Evolutionary conservation across 345 rosid genomes (phyloP).

Genomic region (Physaria fendleri): DNA sequence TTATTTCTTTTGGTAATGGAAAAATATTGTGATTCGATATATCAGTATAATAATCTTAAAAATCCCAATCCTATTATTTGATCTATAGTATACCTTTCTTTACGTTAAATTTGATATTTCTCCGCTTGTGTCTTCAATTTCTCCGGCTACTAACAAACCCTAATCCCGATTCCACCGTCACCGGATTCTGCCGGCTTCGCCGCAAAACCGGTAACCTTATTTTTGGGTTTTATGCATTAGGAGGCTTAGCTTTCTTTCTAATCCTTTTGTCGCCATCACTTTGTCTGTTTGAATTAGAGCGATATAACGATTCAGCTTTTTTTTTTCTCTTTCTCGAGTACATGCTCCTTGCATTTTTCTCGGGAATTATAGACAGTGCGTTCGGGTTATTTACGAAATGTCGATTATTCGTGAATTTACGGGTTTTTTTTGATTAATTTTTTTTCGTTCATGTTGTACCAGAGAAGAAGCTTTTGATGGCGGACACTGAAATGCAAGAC

Average conservation of each 20-base stretch:
- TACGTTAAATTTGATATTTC: slow-evolving; percentile 8
- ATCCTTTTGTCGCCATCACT: not conserved
- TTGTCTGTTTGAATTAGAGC: not conserved
- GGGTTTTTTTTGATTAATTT: too few species aligned
- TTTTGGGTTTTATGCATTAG: not conserved
- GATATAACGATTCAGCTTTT: not conserved
- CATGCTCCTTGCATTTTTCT: not conserved
- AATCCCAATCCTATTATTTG: not conserved
- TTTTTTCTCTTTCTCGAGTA: not conserved
- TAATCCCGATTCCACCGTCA: not conserved
- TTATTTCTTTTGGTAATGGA: too few species aligned
- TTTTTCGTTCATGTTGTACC: too few species aligned
- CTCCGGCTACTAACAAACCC: slow-evolving; percentile 30
- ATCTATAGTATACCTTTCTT: not conserved
- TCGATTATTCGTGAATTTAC: not conserved
- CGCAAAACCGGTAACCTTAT: slow-evolving; percentile 9
- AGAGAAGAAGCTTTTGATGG: slow-evolving; percentile 34
- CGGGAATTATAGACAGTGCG: not conserved
- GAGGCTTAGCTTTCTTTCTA: not conserved
- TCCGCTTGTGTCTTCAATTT: slow-evolving; percentile 26
- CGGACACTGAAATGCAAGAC: slow-evolving; percentile 46
- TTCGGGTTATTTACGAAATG: not conserved
- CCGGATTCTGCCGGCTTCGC: not conserved
- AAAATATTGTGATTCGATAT: too few species aligned
- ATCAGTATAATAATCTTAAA: not conserved